Evolutionary conservation across 2,329 filamentous ascomycete species (phyloP), one percentile per base, ranked within the genome.

Genomic region (Penicillium sp.): DNA sequence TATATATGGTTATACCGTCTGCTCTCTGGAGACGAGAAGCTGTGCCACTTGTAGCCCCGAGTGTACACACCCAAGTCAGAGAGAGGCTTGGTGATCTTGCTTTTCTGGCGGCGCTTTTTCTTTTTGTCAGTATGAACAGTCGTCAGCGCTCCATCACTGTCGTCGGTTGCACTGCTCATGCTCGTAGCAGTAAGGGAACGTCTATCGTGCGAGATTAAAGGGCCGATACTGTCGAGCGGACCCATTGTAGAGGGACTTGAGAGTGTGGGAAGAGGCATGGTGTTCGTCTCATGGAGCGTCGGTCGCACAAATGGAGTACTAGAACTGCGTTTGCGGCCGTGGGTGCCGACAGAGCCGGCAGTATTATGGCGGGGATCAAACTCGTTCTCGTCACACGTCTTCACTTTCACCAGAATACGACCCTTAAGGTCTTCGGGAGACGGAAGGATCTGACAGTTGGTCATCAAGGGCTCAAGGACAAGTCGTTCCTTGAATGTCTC

Each of bases 1-100:
- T 94, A 92, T 66, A 97, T 90, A 76, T 99, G 94, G 73, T 97
- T 97, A 78, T 86, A 94, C 40, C 85, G 85, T 76, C 90, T 91
- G 65, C 91, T 92, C 59, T 93, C 90, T 0, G 86, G 79, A 13
- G 84, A 83, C 55, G 87, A 85, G 69, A 96, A 96, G 40, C 90
- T 89, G 34, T 84, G 83, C 72, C 94, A 96, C 71, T 95, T 96
- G 73, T 96, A 84, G 24, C 86, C 86, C 61, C 83, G 81, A n/a
- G 84, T 81, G 64, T 88, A 89, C 4, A 97, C 89, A 29, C 92
- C 94, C 10, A 99, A 83, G 37, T 90, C 88, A 16, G 92, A 93
- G 5, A 99, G 83, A 20, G 87, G 83, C 59, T 88, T 88, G 61
- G 89, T 86, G 58, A 96, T 97, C 73, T 96, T 96, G 81, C 90